phyloP scores from a whole-genome alignment of 2,329 filamentous ascomycete genomes.

The Neofusicoccum sp. region DNA sequence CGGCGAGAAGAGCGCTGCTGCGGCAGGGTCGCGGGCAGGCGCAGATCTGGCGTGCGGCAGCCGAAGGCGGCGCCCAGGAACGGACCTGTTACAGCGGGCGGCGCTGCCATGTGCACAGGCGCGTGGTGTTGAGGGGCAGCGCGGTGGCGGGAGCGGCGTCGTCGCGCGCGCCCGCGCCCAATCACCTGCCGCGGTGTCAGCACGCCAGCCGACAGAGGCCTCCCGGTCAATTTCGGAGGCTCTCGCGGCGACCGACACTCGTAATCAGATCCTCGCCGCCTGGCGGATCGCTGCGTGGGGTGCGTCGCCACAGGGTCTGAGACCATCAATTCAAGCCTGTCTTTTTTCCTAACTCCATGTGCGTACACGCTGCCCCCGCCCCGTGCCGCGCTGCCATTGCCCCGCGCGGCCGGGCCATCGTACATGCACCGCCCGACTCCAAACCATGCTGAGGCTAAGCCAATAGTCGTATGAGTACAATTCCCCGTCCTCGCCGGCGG shows the following conservation, averaged over 20 bases:
- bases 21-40: neutral
- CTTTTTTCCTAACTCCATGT: constrained; percentile 8
- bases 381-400: too few relatives aligned
- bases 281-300: neutral
- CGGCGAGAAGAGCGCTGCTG: constrained; percentile 22
- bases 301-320: neutral
- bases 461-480: neutral
- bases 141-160: neutral
- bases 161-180: neutral
- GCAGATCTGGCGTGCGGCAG: neutral
- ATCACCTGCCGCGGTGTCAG: constrained; percentile 1
- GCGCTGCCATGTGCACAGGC: constrained; percentile 36
- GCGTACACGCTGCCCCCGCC: neutral
- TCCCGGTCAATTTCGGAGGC: neutral
- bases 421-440: constrained; percentile 4
- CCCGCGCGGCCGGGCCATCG: constrained; percentile 1
- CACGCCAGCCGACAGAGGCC: constrained; percentile 6
- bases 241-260: neutral
- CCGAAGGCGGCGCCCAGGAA: constrained; percentile 19
- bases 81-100: constrained; percentile 31
- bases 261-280: neutral
- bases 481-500: neutral
- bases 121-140: constrained; percentile 36
- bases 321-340: constrained; percentile 1
- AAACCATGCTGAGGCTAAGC: constrained; percentile 14